Base-by-base conservation (phyloP, 108 stramenopile genomes). In the Cyclotella choctawhatcheeana region DNA sequence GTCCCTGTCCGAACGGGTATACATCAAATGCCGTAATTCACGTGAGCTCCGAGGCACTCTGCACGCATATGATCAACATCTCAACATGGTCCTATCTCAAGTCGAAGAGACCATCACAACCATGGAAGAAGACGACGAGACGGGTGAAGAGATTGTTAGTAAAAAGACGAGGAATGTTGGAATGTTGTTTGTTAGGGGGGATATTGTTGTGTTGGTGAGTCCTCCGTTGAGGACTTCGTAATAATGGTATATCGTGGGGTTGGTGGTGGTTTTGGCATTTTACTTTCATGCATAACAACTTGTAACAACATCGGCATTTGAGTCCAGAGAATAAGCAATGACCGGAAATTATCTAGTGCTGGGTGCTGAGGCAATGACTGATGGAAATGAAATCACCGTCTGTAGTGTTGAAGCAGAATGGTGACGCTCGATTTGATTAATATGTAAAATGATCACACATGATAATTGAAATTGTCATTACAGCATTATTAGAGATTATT, bases 141-240 rank as follows among this genome's bases (percentile, higher is more conserved):
- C 98, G 10, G 96, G 96, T 16, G 98, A 99, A 83, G 97, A 97
- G 74, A 93, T 99, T 71, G 90, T 97, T 5, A 88, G 86, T 75
- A 97, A 97, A 74, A 86, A 84, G 44, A 93, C 90, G 29, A 88
- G 99, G 73, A 89, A 84, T 61, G 90, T 99, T 47, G 98, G 98
- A 20, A 99, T 99, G 98, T 91, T 99, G 8, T 99, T 99, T 84
- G 98, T 99, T 6, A 83, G 99, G 31, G 99, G 99, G 24, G 99
- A 99, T 84, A 96, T 98, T 40, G 93, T 97, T 14, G 92, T 97
- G 20, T 74, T 97, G 64, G 96, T 97, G 31, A 86, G 85, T 50
- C 96, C 96, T 59, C 96, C 96, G 29, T 73, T 97, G 64, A 75
- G 89, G 69, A 88, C 86, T 29, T 67, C 79, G n/a, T 86, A 63